phyloP scores from a whole-genome alignment of 768 basidiomycete species.

The Strobilomyces confusus region DNA sequence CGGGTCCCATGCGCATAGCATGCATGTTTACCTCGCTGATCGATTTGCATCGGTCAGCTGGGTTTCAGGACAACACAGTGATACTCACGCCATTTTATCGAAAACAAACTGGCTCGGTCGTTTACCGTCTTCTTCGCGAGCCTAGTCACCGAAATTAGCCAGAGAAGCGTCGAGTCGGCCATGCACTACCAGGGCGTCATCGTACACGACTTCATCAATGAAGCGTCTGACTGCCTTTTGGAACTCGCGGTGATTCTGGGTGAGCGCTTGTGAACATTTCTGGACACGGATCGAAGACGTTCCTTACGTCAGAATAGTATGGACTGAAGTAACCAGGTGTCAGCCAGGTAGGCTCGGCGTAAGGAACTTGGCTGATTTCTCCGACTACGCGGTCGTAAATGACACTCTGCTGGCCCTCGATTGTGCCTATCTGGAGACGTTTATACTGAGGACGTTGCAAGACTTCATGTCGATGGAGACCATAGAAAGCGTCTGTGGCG shows the following conservation, averaged over 20 bases:
- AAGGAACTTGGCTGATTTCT: constrained; percentile 70
- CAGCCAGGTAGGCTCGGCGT: constrained; percentile 87
- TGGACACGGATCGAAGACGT: background rate
- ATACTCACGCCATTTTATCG: constrained; percentile 71
- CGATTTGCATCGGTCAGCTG: background rate
- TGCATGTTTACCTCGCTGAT: constrained; percentile 65
- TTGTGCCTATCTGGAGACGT: constrained; percentile 69
- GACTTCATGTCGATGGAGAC: constrained; percentile 84
- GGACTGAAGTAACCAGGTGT: constrained; percentile 61
- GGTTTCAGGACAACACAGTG: background rate
- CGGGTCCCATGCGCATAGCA: constrained; percentile 91
- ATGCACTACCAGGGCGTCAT: constrained; percentile 32
- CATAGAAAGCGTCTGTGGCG: constrained; percentile 83
- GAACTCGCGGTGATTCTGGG: constrained; percentile 46
- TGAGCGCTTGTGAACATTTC: constrained; percentile 6
- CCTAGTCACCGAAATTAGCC: constrained; percentile 28
- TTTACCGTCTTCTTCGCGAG: constrained; percentile 88
- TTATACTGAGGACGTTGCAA: constrained; percentile 70
- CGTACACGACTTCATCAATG: constrained; percentile 61
- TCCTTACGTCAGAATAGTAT: constrained; percentile 61
- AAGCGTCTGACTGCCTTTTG: constrained; percentile 53
- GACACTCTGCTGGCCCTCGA: constrained; percentile 57
- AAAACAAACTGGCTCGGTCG: constrained; percentile 72
- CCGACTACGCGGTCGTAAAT: constrained; percentile 52
- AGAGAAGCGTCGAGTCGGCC: constrained; percentile 11